Evolutionary conservation across 2,329 filamentous ascomycete genomes (phyloP), one percentile per base, ranked within the genome.

Genomic region (Nemania abortiva): DNA sequence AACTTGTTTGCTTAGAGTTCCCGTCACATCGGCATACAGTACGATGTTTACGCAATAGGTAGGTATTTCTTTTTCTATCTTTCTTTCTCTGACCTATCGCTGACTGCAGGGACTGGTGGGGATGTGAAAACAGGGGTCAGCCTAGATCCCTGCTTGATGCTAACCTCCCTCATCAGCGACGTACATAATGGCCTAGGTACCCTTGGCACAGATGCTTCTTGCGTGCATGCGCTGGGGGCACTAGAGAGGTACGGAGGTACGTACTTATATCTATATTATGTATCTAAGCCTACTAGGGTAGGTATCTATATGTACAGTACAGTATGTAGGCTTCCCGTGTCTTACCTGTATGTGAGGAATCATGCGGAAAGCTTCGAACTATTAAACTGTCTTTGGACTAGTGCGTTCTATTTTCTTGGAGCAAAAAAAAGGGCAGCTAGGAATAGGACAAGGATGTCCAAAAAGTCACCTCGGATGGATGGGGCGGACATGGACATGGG

Each of bases 261-360:
- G 45, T 49, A 47, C 15, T 1, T 47, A 7, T 37, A 37, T 37
- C 7, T 6, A 7, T 9, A 37, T 15, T 3, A 11, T 47, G 6
- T 24, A 47, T 18, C 50, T 53, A 53, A 49, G 60, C 20, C n/a
- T 50, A 49, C 60, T 55, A 31, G 52, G 54, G 53, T 27, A 57
- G 27, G 47, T 31, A 34, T 37, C 56, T 55, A 27, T 5, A 27
- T 27, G 5, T 27, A 27, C n/a, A 27, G 24, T 27, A 5, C 24
- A 27, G 24, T 31, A 34, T 50, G 56, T 55, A 61, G 60, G 56
- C 66, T 66, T 65, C 62, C 63, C 65, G 55, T 64, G 60, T 63
- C 52, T 58, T 58, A 42, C 24, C 24, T 22, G 50, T 53, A 53
- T 9, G 15, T 34, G 39, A 45, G 18, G 31, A 27, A 11, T 20